Evolutionary conservation across 805 yeast species (phyloP), one percentile per base, ranked within the genome.

Genomic region (Sugiyamaella marilandica): DNA sequence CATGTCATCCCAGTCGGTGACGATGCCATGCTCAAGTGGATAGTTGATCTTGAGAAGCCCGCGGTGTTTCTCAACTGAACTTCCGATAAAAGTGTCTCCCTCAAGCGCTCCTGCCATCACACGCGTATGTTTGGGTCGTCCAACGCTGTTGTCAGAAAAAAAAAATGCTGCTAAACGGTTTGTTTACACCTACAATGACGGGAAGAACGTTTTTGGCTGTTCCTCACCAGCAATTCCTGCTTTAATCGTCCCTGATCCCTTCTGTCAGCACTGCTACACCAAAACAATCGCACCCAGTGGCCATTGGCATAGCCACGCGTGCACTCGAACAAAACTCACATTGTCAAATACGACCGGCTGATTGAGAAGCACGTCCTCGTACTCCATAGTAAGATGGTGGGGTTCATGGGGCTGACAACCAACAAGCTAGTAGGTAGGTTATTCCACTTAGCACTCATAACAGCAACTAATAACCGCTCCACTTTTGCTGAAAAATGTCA

Each of bases 201-300:
- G 82, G 29, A 82, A 80, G 59, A 75, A 76, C 44, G 79, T 68
- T 61, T 81, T 78, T 2, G 98, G 98, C 59, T 74, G 78, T 47
- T 88, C 94, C 59, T 87, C 95, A 19, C 97, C 97, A 0, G 97
- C 95, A 68, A 91, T 87, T 0, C 98, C 97, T 1, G 95, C 87
- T 65, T 89, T 86, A 51, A 91, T 73, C 36, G 78, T 76, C 1
- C 96, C 95, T 2, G 96, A 84, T 7, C 98, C 97, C 74, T 72
- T 37, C 9, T 24, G 19, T 45, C 32, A 45, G 47, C 5, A 24
- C 18, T 41, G 21, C 33, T 13, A 14, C 31, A 35, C 29, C n/a
- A 7, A 24, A 24, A 24, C 29, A 24, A 24, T 24, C 29, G 29
- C 29, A 14, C n/a, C 1, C 19, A 11, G 8, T 34, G 16, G n/a